Evolutionary conservation across 1,284 basidiomycete species (phyloP), one percentile per base, ranked within the genome.

Genomic region (Ceratobasidium sp.): DNA sequence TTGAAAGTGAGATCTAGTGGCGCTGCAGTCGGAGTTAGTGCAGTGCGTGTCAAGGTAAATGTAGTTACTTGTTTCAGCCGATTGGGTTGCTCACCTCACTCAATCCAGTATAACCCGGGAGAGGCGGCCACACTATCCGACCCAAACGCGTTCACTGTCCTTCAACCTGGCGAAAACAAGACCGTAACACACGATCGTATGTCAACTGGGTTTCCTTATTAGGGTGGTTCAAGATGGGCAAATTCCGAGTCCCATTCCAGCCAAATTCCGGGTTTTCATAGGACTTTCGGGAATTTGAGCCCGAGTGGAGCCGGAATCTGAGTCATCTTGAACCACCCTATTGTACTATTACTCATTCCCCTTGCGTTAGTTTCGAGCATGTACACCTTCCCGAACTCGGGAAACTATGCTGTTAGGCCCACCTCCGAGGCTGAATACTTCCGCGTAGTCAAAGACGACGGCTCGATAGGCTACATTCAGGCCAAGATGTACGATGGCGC

Each of bases 101-200:
- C 7, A 9, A 53, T 61, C 39, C 28, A 77, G 75, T 77, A 77
- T 26, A 77, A 68, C 53, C 63, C 75, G 7, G 55, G 33, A 3
- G 40, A 46, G 0, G 75, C 26, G 7, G 75, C 75, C n/a, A 18
- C 49, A 18, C 69, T 79, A n/a, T n/a, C 23, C 0, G 53, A 70
- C 53, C 67, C 78, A n/a, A 77, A 51, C 60, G 28, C 53, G 15
- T 77, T 64, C 39, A 77, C 75, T 20, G 53, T 69, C 40, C 73
- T 79, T 39, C 51, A 51, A 28, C 73, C 73, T 23, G 78, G 78
- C 39, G 73, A 79, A 58, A 69, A 55, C 70, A 71, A 71, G 55
- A 77, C 68, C 18, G 67, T 79, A 13, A 60, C 49, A 33, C 78
- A 79, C 55, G 71, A 79, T 64, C 63, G 78, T 79, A 58, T 3